Evolutionary conservation across 768 basidiomycete species (phyloP).

Genomic region (Rhodotorula paludigena): DNA sequence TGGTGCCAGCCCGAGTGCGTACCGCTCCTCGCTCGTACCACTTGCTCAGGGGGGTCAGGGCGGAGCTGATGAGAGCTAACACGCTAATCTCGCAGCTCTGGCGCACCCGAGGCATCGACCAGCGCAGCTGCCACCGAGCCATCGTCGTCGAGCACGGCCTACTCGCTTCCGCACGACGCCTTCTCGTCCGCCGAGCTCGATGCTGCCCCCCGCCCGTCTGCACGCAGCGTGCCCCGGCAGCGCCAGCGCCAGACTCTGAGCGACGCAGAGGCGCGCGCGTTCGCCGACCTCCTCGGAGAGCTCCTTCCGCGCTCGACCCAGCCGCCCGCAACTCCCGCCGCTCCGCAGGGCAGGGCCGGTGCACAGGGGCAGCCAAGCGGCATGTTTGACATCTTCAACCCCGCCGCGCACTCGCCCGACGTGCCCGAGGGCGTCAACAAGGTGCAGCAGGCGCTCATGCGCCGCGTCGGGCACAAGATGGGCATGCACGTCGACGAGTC

Average conservation of each 20-base stretch:
- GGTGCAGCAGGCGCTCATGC: constrained; percentile 16
- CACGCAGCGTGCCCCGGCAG: background rate
- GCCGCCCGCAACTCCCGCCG: background rate
- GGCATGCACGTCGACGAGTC: background rate
- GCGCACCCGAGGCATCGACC: too few species aligned
- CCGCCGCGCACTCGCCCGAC: background rate
- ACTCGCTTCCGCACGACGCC: constrained; percentile 28
- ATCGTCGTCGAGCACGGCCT: background rate
- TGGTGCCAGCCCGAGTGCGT: constrained; percentile 1
- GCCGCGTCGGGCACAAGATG: constrained; percentile 3
- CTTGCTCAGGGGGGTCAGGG: too few species aligned
- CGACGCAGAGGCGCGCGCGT: constrained; percentile 22
- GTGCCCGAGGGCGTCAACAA: background rate
- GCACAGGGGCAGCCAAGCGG: background rate
- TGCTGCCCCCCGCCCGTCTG: background rate
- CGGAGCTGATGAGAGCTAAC: too few species aligned
- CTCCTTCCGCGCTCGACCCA: constrained; percentile 25
- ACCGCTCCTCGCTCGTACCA: background rate
- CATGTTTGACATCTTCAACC: constrained; percentile 9
- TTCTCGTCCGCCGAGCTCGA: constrained; percentile 1
- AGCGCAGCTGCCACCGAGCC: background rate
- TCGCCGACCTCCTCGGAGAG: constrained; percentile 34
- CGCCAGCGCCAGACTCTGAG: constrained; percentile 26
- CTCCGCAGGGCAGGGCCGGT: background rate
- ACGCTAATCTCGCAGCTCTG: too few species aligned